Percentiles rank a stretch among this genome's conserved stretches.
Evolutionary conservation across 805 yeast species (phyloP).

Genomic region (Cyberlindnera mycetangii): DNA sequence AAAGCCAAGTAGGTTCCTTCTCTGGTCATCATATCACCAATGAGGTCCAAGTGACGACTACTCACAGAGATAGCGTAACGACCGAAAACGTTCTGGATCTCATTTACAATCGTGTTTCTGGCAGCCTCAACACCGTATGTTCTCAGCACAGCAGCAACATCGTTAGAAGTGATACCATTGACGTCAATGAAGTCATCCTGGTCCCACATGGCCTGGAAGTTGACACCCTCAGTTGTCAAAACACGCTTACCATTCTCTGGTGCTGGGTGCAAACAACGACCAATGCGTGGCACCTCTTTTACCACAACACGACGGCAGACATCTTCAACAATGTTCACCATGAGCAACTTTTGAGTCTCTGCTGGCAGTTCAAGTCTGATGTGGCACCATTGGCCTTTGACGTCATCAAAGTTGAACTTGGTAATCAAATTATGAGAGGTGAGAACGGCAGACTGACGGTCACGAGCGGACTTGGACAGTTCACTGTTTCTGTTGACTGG

Average conservation of each 20-base stretch:
- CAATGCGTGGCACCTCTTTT: conserved; percentile 86
- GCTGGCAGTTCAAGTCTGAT: conserved; percentile 81
- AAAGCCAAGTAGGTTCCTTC: conserved; percentile 96
- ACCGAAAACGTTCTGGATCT: conserved; percentile 92
- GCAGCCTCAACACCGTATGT: conserved; percentile 99
- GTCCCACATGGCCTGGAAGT: conserved; percentile 97
- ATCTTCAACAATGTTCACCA: conserved; percentile 95
- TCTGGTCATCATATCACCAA: conserved; percentile 99
- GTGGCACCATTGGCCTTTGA: conserved; percentile 87
- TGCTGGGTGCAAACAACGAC: conserved; percentile 85
- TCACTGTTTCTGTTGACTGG: conserved; percentile 26
- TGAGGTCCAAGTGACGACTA: conserved; percentile 89
- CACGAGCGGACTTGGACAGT: conserved; percentile 63
- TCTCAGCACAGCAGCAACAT: conserved; percentile 81
- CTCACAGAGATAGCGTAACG: conserved; percentile 95
- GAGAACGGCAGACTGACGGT: conserved; percentile 82
- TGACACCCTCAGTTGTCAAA: conserved; percentile 96
- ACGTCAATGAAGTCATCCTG: conserved; percentile 91
- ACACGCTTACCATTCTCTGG: conserved; percentile 69
- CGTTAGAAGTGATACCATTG: conserved; percentile 87
- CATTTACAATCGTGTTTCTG: conserved; percentile 93
- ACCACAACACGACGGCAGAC: conserved; percentile 88
- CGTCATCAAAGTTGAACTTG: conserved; percentile 87
- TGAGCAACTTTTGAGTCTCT: conserved; percentile 85
- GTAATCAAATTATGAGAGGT: conserved; percentile 70